Evolutionary conservation across 1,284 basidiomycete species (phyloP).

Genomic region (Mrakiaceae sp.): DNA sequence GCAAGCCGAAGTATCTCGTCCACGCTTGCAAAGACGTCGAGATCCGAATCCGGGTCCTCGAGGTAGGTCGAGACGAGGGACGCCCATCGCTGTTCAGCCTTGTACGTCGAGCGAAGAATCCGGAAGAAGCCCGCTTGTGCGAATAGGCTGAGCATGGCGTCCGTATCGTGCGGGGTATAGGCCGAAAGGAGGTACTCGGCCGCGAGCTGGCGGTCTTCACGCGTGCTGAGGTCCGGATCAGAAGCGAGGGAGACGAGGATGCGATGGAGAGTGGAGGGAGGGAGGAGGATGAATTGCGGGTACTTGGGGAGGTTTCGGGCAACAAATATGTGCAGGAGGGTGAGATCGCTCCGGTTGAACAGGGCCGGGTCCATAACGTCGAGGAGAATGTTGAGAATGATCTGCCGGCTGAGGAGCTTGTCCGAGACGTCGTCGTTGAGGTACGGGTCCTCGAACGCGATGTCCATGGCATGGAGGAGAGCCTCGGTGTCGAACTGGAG

Average conservation of each 20-base stretch:
- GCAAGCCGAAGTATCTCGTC: constrained; percentile 47
- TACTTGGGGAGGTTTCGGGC: constrained; percentile 96
- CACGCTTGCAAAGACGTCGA: constrained; percentile 51
- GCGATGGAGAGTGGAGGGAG: constrained; percentile 54
- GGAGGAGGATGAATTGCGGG: constrained; percentile 69
- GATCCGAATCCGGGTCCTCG: constrained; percentile 57
- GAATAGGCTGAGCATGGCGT: constrained; percentile 57
- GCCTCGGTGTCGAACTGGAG: constrained; percentile 88
- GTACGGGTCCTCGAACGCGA: constrained; percentile 87
- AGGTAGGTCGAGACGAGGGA: constrained; percentile 60
- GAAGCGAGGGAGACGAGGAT: constrained; percentile 67
- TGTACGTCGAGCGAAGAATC: constrained; percentile 71
- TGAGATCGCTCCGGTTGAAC: constrained; percentile 51
- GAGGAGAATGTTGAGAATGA: constrained; percentile 73
- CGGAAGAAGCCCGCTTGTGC: constrained; percentile 78
- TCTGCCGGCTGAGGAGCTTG: constrained; percentile 55
- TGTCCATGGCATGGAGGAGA: constrained; percentile 84
- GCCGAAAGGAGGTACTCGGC: constrained; percentile 88
- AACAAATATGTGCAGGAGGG: constrained; percentile 88
- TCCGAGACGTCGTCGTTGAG: constrained; percentile 58
- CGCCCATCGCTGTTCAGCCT: constrained; percentile 64
- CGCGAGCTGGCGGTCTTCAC: constrained; percentile 89
- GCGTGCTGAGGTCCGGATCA: constrained; percentile 59
- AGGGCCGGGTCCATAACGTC: constrained; percentile 46
- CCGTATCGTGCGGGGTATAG: constrained; percentile 70